Evolutionary conservation across 2,329 filamentous ascomycete species (phyloP), one percentile per base, ranked within the genome.

Genomic region (Alternaria conjuncta): DNA sequence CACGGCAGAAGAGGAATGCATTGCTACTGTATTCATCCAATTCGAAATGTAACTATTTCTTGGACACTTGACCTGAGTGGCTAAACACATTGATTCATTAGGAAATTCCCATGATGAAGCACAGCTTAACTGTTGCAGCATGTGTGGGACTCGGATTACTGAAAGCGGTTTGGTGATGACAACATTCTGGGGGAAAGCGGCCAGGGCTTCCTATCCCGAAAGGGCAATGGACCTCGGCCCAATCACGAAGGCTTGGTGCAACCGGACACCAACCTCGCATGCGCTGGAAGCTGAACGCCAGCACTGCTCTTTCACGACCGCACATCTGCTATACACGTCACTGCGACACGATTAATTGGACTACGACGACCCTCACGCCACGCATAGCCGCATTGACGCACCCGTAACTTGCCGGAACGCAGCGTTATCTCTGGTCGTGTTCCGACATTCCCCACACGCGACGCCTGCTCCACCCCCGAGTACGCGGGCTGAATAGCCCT

Each of bases 151-250:
- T 8, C 26, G 11, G 28, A n/a, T 32, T 51, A n/a, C 26, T 18
- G 26, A 21, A 30, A 18, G 47, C 2, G 47, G 30, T 12, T 15
- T 32, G 18, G 26, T 18, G 12, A 53, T 53, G 49, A 53, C 49
- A 53, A 9, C 20, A 41, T 53, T n/a, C 18, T 15, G 49, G 30
- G 36, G 46, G 44, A 49, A 46, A 46, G 61, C 51, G 57, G 23
- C 45, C 54, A 64, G 60, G 63, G 41, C 49, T 30, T 54, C 44
- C n/a, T 58, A 51, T 63, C 66, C 65, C 59, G 49, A 67, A 59
- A n/a, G 44, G 66, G 66, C 60, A 63, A 63, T 58, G 51, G 56
- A 69, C 64, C 64, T 71, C 64, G 66, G 66, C 59, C 64, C 62
- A 65, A 60, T 57, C 60, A 63, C 64, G 53, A 45, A 25, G 23